A percentile compares a stretch with the other conserved stretches of the same genome.
Evolutionary conservation across 164 flowering plant genomes (phyloP).

Genomic region (Hamamelis virginiana): DNA sequence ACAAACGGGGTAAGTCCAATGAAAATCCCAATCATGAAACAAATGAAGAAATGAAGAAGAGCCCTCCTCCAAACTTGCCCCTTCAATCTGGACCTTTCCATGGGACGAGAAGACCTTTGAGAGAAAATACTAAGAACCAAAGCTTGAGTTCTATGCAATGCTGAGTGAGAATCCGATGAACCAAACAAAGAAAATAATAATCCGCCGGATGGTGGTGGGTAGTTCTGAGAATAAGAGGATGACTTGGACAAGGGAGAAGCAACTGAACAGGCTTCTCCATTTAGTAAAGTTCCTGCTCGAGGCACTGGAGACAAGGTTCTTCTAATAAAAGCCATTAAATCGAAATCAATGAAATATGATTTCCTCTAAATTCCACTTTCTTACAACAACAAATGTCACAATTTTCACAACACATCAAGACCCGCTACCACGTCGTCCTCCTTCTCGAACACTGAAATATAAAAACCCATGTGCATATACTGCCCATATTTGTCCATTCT

Average conservation of each 20-base stretch:
- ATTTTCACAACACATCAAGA: neutral
- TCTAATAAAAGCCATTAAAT: slow-evolving; percentile 74
- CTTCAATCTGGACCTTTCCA: slow-evolving; percentile 60
- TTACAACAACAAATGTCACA: neutral
- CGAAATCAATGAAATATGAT: slow-evolving; percentile 2
- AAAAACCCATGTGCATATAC: too few species aligned
- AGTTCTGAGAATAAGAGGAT: slow-evolving; percentile 43
- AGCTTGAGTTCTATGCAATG: slow-evolving; percentile 36
- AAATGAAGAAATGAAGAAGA: slow-evolving; percentile 55
- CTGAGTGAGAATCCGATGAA: slow-evolving; percentile 34
- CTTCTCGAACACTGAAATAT: neutral
- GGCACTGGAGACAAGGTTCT: slow-evolving; percentile 78
- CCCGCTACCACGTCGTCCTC: neutral
- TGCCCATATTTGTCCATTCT: too few species aligned
- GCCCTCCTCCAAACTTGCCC: slow-evolving; percentile 63
- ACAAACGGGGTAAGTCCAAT: slow-evolving; percentile 62
- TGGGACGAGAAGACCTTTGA: slow-evolving; percentile 48
- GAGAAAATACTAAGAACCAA: slow-evolving; percentile 43
- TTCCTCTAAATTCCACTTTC: slow-evolving; percentile 7
- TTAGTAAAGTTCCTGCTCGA: slow-evolving; percentile 46
- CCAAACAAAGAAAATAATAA: slow-evolving; percentile 31
- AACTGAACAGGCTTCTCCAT: slow-evolving; percentile 51
- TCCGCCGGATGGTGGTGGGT: slow-evolving; percentile 37
- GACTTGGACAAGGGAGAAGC: slow-evolving; percentile 70
- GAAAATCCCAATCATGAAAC: slow-evolving; percentile 64